Conservation (phyloP, 2,329 filamentous ascomycete species). For the Fusarium sp. region DNA sequence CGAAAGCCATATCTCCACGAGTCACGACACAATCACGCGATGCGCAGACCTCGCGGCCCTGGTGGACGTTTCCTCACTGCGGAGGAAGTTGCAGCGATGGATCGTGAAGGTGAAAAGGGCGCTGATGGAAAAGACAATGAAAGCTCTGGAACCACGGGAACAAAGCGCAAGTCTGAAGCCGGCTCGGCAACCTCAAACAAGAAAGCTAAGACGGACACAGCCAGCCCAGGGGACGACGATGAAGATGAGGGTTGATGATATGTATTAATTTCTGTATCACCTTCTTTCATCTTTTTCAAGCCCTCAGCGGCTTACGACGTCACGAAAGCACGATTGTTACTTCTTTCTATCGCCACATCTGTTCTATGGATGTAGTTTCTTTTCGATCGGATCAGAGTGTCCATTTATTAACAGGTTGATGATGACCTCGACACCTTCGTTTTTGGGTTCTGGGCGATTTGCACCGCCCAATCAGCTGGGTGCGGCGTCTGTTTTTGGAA, state of each 20-base stretch:
- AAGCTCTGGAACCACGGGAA: slow-evolving; percentile 56
- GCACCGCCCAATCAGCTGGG: not conserved
- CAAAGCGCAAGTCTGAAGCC: slow-evolving; percentile 72
- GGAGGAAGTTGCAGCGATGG: slow-evolving; percentile 93
- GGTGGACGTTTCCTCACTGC: slow-evolving; percentile 96
- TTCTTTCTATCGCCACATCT: slow-evolving; percentile 34
- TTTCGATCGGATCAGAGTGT: slow-evolving; percentile 23
- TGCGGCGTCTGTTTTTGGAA: slow-evolving; percentile 21
- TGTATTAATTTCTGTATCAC: slow-evolving; percentile 17
- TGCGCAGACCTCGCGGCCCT: slow-evolving; percentile 92
- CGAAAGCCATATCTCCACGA: slow-evolving; percentile 98
- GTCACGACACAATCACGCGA: slow-evolving; percentile 97
- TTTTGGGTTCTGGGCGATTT: slow-evolving; percentile 25
- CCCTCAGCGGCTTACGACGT: slow-evolving; percentile 54
- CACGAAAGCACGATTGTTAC: slow-evolving; percentile 53
- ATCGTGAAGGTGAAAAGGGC: slow-evolving; percentile 70
- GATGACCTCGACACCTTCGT: slow-evolving; percentile 32
- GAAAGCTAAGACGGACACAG: slow-evolving; percentile 67
- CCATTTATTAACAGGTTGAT: slow-evolving; percentile 30
- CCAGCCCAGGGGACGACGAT: slow-evolving; percentile 56
- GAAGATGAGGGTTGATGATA: slow-evolving; percentile 59
- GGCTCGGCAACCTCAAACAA: slow-evolving; percentile 65
- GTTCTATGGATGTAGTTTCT: slow-evolving; percentile 16
- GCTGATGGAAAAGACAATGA: slow-evolving; percentile 52
- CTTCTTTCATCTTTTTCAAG: slow-evolving; percentile 49